A percentile compares a stretch with the other conserved stretches of the same genome.
Evolutionary conservation across 2,329 filamentous ascomycete genomes (phyloP).

Genomic region (Cladosporium sp.): DNA sequence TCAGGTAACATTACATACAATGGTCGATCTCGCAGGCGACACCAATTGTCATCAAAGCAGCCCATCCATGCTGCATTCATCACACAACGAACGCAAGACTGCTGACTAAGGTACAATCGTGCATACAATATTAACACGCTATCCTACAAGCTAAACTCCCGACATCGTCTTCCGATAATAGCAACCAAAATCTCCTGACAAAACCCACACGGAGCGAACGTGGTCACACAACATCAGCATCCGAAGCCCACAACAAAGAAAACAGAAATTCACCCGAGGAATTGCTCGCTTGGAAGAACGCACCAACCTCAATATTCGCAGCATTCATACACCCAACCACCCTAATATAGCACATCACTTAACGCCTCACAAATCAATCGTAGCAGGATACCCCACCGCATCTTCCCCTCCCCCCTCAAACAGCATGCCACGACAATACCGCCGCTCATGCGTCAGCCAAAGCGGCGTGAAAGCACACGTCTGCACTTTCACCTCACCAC

Average conservation of each 20-base stretch:
- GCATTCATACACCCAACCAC: not conserved
- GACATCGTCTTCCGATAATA: not conserved
- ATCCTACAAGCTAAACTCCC: not conserved
- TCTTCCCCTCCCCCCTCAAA: not conserved
- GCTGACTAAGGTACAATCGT: not conserved
- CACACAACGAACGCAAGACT: not conserved
- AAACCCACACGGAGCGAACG: too few relatives aligned
- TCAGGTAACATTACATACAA: not conserved
- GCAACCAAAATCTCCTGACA: too few relatives aligned
- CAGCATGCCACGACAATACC: slow-evolving; percentile 3
- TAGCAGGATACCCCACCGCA: not conserved
- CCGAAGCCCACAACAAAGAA: not conserved
- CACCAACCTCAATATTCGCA: not conserved
- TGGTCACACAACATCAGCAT: not conserved
- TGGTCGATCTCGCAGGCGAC: not conserved
- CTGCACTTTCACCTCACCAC: not conserved
- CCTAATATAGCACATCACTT: not conserved
- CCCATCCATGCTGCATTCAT: not conserved
- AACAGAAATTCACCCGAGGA: not conserved
- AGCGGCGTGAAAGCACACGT: slow-evolving; percentile 9
- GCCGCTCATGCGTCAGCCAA: slow-evolving; percentile 6
- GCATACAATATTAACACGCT: not conserved
- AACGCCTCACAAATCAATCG: not conserved
- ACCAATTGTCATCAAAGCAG: not conserved
- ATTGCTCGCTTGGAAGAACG: not conserved